Conservation (phyloP, 371 early-diverging fungal genomes). For the Mucor velutinosus region DNA sequence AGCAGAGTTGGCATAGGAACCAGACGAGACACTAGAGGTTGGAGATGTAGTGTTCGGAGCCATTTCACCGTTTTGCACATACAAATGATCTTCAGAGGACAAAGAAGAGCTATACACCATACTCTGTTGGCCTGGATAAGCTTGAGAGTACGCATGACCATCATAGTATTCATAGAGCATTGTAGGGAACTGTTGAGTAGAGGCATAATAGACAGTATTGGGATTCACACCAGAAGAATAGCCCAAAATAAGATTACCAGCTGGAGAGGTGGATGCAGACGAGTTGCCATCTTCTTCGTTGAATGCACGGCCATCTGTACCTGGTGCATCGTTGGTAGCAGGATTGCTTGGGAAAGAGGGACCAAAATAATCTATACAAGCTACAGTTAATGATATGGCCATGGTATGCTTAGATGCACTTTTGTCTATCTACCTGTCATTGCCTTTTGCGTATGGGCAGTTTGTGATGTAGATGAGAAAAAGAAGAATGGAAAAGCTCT, state of each 20-base stretch:
- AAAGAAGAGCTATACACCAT: background rate
- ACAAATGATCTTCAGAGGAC: background rate
- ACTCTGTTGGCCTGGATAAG: background rate
- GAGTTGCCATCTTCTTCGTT: background rate
- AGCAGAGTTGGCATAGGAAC: background rate
- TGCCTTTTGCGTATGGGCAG: background rate
- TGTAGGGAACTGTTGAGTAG: background rate
- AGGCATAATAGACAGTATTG: background rate
- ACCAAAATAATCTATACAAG: background rate
- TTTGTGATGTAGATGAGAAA: background rate
- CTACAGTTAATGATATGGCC: background rate
- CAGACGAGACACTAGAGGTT: background rate
- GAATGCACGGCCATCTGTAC: background rate
- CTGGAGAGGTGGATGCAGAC: background rate
- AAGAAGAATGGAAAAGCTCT: background rate
- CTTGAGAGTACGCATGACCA: background rate
- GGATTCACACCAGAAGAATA: background rate
- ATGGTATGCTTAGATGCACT: background rate
- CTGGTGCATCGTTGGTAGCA: background rate
- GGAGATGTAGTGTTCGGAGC: background rate
- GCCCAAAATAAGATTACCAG: background rate
- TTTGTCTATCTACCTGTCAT: background rate
- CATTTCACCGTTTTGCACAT: background rate
- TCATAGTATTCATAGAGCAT: background rate
- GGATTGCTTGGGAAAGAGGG: background rate